Conservation (phyloP, 352 stramenopile species). For the Phytophthora pini region DNA sequence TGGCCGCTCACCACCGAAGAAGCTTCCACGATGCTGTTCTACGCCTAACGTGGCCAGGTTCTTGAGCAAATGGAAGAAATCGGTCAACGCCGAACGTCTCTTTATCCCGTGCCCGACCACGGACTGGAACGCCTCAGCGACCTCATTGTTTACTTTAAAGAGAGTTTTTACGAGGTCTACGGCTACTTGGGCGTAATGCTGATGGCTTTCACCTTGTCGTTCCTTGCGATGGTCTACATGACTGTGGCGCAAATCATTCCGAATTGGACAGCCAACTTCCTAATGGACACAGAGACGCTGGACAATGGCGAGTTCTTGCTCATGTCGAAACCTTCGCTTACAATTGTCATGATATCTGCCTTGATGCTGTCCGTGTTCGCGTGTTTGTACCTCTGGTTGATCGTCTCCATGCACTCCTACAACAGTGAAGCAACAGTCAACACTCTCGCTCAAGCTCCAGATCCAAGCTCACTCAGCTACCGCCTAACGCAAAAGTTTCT, state of each 20-base stretch:
- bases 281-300: conserved; percentile 48
- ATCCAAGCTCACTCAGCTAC: conserved; percentile 25
- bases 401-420: conserved; percentile 46
- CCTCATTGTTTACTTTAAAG: conserved; percentile 23
- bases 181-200: conserved; percentile 52
- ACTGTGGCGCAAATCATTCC: conserved; percentile 55
- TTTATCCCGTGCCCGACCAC: conserved; percentile 6
- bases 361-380: conserved; percentile 41
- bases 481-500: conserved; percentile 23
- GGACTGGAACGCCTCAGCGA: conserved; percentile 6
- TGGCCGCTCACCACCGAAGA: conserved; percentile 18
- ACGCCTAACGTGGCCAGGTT: neutral
- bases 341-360: conserved; percentile 38
- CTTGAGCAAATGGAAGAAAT: neutral
- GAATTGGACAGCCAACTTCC: conserved; percentile 44
- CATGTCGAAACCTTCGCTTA: conserved; percentile 37
- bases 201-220: conserved; percentile 39
- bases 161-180: conserved; percentile 61
- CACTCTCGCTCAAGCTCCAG: conserved; percentile 22
- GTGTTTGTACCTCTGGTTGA: conserved; percentile 41
- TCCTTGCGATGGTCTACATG: conserved; percentile 41
- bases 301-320: conserved; percentile 62
- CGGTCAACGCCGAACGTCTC: conserved; percentile 15
- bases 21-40: conserved; percentile 9
- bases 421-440: conserved; percentile 26